Evolutionary conservation across 163 green algal species (phyloP), one percentile per base, ranked within the genome.

Genomic region (Chlamydomonas reinhardtii): DNA sequence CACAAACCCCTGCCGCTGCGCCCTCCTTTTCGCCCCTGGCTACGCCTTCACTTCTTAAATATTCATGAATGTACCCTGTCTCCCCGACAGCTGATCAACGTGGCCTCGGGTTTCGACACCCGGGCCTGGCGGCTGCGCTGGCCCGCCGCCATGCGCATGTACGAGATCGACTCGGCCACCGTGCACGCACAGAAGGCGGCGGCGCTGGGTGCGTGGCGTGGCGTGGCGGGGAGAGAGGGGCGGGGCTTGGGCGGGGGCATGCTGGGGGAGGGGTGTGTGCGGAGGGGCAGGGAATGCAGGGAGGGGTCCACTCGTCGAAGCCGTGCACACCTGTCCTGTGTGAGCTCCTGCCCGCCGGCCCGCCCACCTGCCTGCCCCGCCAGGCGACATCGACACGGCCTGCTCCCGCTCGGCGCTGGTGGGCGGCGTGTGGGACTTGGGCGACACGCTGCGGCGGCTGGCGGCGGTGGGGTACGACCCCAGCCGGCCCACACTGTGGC

Each of bases 1-100:
- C 11, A 19, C 59, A 2, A n/a, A n/a, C n/a, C n/a, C n/a, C n/a
- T n/a, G n/a, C n/a, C n/a, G n/a, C n/a, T n/a, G n/a, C n/a, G n/a
- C 24, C 59, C 59, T 65, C 12, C 59, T 22, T n/a, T n/a, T n/a
- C n/a, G n/a, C n/a, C n/a, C n/a, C n/a, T n/a, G n/a, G n/a, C n/a
- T n/a, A n/a, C n/a, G n/a, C n/a, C n/a, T n/a, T n/a, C n/a, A n/a
- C n/a, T n/a, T n/a, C n/a, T n/a, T n/a, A n/a, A n/a, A n/a, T n/a
- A n/a, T n/a, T n/a, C n/a, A n/a, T n/a, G n/a, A n/a, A n/a, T n/a
- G n/a, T n/a, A n/a, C n/a, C n/a, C n/a, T n/a, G n/a, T n/a, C n/a
- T n/a, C n/a, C n/a, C n/a, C n/a, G n/a, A 17, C 84, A 89, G 84
- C 64, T 89, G 11, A 82, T 89, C 69, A 84, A 84, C 48, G 69